These are phyloP conservation scores for Mortierella hygrophila DNA, from an alignment of 192 early-diverging fungal species.

Conservation along the genomic window DNA sequence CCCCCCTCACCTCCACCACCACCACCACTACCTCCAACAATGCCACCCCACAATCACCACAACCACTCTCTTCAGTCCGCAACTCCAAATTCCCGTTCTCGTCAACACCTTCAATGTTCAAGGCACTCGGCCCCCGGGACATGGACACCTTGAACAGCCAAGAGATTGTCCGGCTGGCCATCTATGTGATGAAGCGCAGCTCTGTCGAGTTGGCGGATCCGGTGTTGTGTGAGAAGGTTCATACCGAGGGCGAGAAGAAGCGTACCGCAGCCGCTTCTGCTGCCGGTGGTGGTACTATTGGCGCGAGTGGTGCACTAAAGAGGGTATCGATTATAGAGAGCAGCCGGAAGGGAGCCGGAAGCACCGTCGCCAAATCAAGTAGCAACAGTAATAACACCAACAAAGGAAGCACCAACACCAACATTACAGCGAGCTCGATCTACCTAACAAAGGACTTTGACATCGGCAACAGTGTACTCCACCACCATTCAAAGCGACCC, in stretches of 20 bases:
- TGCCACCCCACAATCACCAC: neutral
- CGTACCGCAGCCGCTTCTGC: neutral
- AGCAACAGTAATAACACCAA: neutral
- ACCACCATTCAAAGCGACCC: slow-evolving; percentile 11
- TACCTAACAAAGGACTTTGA: slow-evolving; percentile 32
- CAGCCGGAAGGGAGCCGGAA: too few species aligned
- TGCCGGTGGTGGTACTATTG: neutral
- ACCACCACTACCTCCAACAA: neutral
- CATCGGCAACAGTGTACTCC: slow-evolving; percentile 35
- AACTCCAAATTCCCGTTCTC: slow-evolving; percentile 29
- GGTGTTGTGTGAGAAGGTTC: slow-evolving; percentile 28
- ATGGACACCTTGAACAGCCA: slow-evolving; percentile 24
- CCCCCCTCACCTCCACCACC: neutral
- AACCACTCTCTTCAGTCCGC: neutral
- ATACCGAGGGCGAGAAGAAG: slow-evolving; percentile 34
- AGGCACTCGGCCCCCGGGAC: neutral
- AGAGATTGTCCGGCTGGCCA: slow-evolving; percentile 30
- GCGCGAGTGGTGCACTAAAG: neutral
- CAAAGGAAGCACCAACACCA: neutral
- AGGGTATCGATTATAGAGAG: too few species aligned
- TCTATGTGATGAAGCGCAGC: slow-evolving; percentile 36
- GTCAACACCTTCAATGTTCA: neutral
- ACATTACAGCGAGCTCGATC: neutral
- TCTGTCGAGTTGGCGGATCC: slow-evolving; percentile 31
- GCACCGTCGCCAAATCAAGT: too few species aligned